Evolutionary conservation across 306 rosid species (phyloP).

Genomic region (Corylus avellana): DNA sequence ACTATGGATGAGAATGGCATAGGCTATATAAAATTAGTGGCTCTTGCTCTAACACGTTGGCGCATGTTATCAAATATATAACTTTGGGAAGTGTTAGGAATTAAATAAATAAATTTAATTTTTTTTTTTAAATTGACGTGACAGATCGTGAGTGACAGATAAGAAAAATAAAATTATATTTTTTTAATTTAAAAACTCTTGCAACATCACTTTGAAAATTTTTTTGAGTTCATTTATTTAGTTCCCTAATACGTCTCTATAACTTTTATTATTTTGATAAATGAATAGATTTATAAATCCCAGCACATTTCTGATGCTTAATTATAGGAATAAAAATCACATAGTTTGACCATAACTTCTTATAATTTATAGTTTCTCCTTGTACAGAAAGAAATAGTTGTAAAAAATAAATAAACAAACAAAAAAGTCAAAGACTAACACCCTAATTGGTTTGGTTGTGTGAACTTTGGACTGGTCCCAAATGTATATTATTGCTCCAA

Average conservation of each 20-base stretch:
- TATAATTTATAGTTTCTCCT: background rate
- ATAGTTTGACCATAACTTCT: background rate
- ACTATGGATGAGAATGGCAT: background rate
- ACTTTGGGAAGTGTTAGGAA: too few relatives aligned
- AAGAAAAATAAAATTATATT: too few relatives aligned
- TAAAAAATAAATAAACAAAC: background rate
- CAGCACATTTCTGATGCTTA: background rate
- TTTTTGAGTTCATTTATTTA: too few relatives aligned
- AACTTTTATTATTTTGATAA: background rate
- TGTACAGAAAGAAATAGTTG: too few relatives aligned
- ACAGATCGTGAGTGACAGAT: too few relatives aligned
- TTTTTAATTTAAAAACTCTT: too few relatives aligned
- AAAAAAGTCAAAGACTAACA: background rate
- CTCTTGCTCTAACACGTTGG: background rate
- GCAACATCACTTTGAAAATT: too few relatives aligned
- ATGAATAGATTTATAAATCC: background rate
- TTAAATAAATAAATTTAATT: too few relatives aligned
- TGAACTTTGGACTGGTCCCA: constrained; percentile 4
- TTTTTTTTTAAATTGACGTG: too few relatives aligned
- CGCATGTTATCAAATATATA: too few relatives aligned
- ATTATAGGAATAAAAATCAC: background rate
- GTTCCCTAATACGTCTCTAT: too few relatives aligned
- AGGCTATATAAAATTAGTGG: background rate
- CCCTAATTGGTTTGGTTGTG: background rate
- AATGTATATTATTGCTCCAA: background rate